phyloP scores from a whole-genome alignment of 306 rosid genomes.

The Cicer yamashitae region DNA sequence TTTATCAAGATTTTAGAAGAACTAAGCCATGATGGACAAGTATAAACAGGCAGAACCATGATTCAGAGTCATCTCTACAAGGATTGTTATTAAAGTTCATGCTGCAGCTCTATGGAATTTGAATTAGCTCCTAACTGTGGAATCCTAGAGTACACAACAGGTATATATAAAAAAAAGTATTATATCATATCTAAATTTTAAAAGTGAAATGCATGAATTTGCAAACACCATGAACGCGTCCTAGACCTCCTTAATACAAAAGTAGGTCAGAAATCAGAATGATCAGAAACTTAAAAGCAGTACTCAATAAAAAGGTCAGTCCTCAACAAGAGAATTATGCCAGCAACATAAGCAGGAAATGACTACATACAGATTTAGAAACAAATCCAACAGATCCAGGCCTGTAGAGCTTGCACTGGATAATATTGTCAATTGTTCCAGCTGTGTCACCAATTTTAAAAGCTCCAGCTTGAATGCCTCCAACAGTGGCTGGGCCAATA shows the following conservation, averaged over 20 bases:
- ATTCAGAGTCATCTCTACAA: conserved; percentile 20
- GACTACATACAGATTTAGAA: conserved; percentile 90
- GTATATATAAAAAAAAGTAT: conserved; percentile 29
- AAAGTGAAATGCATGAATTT: conserved; percentile 31
- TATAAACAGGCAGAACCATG: conserved; percentile 17
- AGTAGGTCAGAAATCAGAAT: neutral
- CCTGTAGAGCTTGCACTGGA: conserved; percentile 95
- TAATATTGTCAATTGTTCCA: conserved; percentile 94
- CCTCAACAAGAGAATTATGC: conserved; percentile 35
- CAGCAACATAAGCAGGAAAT: conserved; percentile 27
- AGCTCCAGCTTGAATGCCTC: conserved; percentile 99
- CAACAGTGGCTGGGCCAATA: conserved; percentile 98
- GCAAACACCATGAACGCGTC: conserved; percentile 16
- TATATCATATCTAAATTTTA: conserved; percentile 14
- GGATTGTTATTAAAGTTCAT: conserved; percentile 28
- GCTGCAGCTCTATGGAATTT: conserved; percentile 20
- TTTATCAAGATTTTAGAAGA: conserved; percentile 23
- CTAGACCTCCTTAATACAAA: conserved; percentile 16
- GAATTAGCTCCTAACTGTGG: conserved; percentile 6
- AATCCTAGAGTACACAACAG: conserved; percentile 29
- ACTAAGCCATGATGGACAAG: conserved; percentile 27
- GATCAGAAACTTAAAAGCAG: conserved; percentile 16
- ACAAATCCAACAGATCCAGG: conserved; percentile 99
- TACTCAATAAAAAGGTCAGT: conserved; percentile 16
- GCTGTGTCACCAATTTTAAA: conserved; percentile 99